Conservation (phyloP, 1,284 basidiomycete species). For the Cryptococcus sp. region DNA sequence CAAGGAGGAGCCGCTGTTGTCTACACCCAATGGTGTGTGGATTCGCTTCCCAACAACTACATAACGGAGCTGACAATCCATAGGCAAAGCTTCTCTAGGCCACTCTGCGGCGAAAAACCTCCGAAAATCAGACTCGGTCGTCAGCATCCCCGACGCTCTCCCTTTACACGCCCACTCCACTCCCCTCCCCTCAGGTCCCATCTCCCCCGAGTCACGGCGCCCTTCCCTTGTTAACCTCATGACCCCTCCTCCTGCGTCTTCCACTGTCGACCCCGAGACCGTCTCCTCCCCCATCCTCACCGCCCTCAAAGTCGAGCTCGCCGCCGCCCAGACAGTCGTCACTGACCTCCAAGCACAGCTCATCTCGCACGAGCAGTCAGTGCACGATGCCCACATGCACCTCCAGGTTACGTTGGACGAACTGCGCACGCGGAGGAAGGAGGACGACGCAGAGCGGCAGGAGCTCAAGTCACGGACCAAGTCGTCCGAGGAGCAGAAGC, state of each 20-base stretch:
- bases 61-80: background rate
- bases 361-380: conserved; percentile 61
- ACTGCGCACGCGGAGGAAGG: conserved; percentile 70
- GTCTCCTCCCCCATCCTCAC: conserved; percentile 62
- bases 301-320: conserved; percentile 74
- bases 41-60: conserved; percentile 1
- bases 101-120: conserved; percentile 15
- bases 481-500: conserved; percentile 78
- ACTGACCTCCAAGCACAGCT: conserved; percentile 74
- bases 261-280: conserved; percentile 28
- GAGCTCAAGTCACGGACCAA: conserved; percentile 81
- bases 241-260: conserved; percentile 26
- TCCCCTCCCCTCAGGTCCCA: conserved; percentile 39
- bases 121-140: conserved; percentile 22
- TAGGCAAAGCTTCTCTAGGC: conserved; percentile 13
- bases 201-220: conserved; percentile 34
- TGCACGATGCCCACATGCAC: conserved; percentile 61
- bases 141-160: conserved; percentile 37
- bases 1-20: conserved; percentile 33
- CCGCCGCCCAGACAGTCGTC: conserved; percentile 62
- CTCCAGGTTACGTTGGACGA: conserved; percentile 71
- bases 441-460: conserved; percentile 72
- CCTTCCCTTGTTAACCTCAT: conserved; percentile 33
- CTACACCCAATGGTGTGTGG: conserved; percentile 9
- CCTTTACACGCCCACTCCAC: conserved; percentile 44